Conservation (phyloP, 805 yeast genomes). For the Candida wancherniae region DNA sequence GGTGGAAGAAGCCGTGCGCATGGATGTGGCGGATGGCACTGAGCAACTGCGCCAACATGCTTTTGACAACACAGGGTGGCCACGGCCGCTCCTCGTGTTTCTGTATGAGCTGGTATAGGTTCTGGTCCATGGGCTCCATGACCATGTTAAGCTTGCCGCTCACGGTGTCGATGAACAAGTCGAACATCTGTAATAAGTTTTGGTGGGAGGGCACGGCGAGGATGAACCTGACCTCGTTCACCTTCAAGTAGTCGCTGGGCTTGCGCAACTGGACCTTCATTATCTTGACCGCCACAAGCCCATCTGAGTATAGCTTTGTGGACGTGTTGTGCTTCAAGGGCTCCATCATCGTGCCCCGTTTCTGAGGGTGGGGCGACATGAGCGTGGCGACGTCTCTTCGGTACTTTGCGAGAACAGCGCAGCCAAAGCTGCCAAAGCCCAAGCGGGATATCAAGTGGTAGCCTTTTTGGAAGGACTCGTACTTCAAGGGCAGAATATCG, state of each 20-base stretch:
- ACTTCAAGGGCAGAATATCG: conserved; percentile 7
- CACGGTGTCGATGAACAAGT: conserved; percentile 66
- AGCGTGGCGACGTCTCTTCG: conserved; percentile 20
- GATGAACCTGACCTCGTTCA: conserved; percentile 66
- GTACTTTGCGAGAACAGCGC: conserved; percentile 59
- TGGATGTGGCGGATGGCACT: conserved; percentile 84
- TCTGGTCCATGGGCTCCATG: conserved; percentile 87
- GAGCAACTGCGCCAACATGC: conserved; percentile 67
- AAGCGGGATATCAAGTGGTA: conserved; percentile 50
- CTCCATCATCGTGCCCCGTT: conserved; percentile 49
- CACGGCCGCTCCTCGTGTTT: conserved; percentile 51
- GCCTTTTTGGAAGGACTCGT: conserved; percentile 16
- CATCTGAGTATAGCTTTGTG: conserved; percentile 15
- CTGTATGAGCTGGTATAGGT: conserved; percentile 71
- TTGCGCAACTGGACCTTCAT: conserved; percentile 46
- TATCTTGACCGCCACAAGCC: conserved; percentile 74
- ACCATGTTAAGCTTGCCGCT: conserved; percentile 66
- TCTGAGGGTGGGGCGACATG: conserved; percentile 14
- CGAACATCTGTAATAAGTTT: conserved; percentile 68
- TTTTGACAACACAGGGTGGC: conserved; percentile 54
- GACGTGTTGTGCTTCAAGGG: conserved; percentile 24
- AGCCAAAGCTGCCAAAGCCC: conserved; percentile 77
- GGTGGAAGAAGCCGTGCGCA: conserved; percentile 60
- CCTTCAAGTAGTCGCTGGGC: conserved; percentile 28
- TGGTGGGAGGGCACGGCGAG: conserved; percentile 65